Evolutionary conservation across 768 basidiomycete species (phyloP), one percentile per base, ranked within the genome.

Genomic region (Termitomyces sp.): DNA sequence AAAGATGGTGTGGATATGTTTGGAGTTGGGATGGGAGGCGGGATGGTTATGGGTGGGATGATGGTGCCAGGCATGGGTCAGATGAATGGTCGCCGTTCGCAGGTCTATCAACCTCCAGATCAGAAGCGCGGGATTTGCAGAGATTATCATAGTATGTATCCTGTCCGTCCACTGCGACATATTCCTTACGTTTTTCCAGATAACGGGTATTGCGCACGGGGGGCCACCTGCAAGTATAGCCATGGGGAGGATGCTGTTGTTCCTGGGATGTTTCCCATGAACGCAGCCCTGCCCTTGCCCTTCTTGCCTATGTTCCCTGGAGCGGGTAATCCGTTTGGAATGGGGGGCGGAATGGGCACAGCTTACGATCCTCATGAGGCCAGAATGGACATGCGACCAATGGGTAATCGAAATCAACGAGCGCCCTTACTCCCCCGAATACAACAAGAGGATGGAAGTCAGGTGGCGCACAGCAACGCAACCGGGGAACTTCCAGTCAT

Each of bases 231-330:
- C 80, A 94, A 93, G 69, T 98, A 85, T 73, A 93, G 91, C 61
- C 95, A 98, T 66, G 93, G 91, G 40, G 91, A 93, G 1, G 92
- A 95, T 68, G 90, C 92, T 33, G 85, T 91, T 52, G 77, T 91
- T 9, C 91, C 89, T 0, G 82, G 81, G 0, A 69, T 92, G 33
- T 89, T 86, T 65, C 78, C 83, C 32, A 78, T 85, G 77, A 77
- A 76, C 36, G 75, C 75, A 9, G 67, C 68, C 9, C 73, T 75
- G 58, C 65, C 78, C 0, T 70, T 89, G 66, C 86, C 88, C 3
- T 89, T 89, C 68, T 76, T 88, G 71, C 83, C 87, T 55, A 86
- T 93, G 81, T 88, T 90, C 68, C 72, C 83, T 5, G 70, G 70
- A 52, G 79, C 81, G 35, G 74, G 71, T 16, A 77, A 86, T 70